Base-by-base conservation (phyloP, 2,329 filamentous ascomycete species). In the Colletotrichum graminicola region DNA sequence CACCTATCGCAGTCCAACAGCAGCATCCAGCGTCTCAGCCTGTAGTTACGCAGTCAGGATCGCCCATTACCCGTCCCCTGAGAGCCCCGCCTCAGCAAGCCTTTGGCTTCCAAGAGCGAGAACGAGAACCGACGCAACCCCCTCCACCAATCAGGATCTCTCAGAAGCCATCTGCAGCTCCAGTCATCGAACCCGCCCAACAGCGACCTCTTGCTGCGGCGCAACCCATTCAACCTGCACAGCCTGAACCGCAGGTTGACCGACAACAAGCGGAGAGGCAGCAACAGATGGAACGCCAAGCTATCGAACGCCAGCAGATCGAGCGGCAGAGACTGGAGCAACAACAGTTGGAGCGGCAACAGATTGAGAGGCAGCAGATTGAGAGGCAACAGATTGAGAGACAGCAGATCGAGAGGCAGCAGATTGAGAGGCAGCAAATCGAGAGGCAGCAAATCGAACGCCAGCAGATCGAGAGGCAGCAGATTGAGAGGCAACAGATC, bases 51-150 rank as follows among this genome's bases (percentile, higher is more conserved):
- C 85, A 84, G 71, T 78, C 81, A 56, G 85, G 86, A 81, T 88
- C 86, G 12, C 87, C 86, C 2, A 76, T 76, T 52, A 73, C 79
- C 61, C 82, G 83, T 36, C 82, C 84, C 23, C 73, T 85, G 29
- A 82, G 85, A 74, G 83, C 84, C 32, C 84, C 85, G 14, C 74
- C 78, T 23, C 80, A 79, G 34, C 76, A 78, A 21, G 54, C 66
- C 8, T 86, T 86, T 71, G 79, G 82, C 6, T 87, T 86, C 72
- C 78, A 80, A 6, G 86, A 88, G 39, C 80, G 82, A 59, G 84
- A 86, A 56, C 74, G 74, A 52, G 81, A 83, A 26, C 56, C 75
- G 14, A 59, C 73, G n/a, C 80, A 80, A 62, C 77, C 77, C 23
- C 79, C 78, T 62, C 80, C 82, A 26, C 77, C 82, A 47, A 78